Evolutionary conservation across 2,329 filamentous ascomycete species (phyloP), one percentile per base, ranked within the genome.

Genomic region (Pestalotiopsis sp.): DNA sequence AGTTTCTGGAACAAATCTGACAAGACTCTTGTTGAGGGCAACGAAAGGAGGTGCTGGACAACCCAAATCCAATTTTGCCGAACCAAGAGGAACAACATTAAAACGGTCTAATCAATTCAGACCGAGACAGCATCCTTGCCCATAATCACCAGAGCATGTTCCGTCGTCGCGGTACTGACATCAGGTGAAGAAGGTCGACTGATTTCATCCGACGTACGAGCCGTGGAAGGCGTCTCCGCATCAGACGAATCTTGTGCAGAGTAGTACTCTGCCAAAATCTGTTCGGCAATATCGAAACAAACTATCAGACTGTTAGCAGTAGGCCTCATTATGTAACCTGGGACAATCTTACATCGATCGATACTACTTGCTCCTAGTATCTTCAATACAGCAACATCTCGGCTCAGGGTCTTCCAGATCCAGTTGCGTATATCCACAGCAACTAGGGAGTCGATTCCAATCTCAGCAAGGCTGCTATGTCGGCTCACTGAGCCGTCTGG

Each of bases 401-500:
- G 71, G 1, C 77, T 77, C 4, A 83, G 71, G 4, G 71, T 72
- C 68, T 77, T 76, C 40, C 74, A 77, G 65, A 80, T 75, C 82
- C 81, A 83, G 36, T 73, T 76, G 0, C 81, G 73, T 31, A 83
- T 70, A 68, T 83, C 82, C 3, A 83, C 80, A 0, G 81, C 82
- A 0, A 78, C 76, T 2, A 84, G 75, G 7, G 81, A 82, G 72
- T 84, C 81, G 4, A 82, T 75, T 2, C 82, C 83, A 1, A 84
- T 71, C 40, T 83, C 81, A 2, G 71, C 68, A 9, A 83, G 68
- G 65, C 75, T 80, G 65, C 76, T 74, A 7, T 79, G 75, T 0
- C 72, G 68, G n/a, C 73, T 73, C 25, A 83, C 74, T 3, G 68
- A 69, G 4, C 76, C 75, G 5, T 74, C 72, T 0, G 72, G 70